Evolutionary conservation across 2,329 filamentous ascomycete species (phyloP), one percentile per base, ranked within the genome.

Genomic region (Exophiala alcalophila): DNA sequence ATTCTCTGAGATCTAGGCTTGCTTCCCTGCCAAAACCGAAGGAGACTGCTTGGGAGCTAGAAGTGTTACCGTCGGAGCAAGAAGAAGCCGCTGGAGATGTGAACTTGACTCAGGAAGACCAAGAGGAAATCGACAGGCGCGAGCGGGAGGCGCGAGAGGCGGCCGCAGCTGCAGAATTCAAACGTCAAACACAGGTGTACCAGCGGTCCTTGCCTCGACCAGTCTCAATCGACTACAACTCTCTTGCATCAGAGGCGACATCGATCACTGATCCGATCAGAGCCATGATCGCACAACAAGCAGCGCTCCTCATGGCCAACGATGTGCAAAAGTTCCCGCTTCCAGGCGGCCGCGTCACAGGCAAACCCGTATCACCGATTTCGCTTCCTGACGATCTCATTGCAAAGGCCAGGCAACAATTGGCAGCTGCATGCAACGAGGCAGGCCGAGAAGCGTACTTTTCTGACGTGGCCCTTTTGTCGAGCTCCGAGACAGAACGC

Each of bases 11-110:
- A 44, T 62, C 62, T 47, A 69, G 67, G 49, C 60, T 98, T n/a
- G 78, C 87, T 4, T 81, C 86, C 15, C 73, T 98, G 11, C 92
- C 92, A 1, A 94, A 86, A 59, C 92, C 92, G 0, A 96, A 94
- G 60, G 88, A 95, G 59, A 84, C 81, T 0, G 90, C 96, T 54
- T 97, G 87, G 84, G 92, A 97, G 55, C 79, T 97, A 31, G 91
- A 96, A 54, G 43, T 53, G 5, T 69, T 94, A 23, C 91, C 91
- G 0, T 88, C 94, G 27, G 89, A 95, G 52, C 75, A 84, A 51
- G 71, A 77, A 49, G 86, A 92, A 55, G 69, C 74, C 30, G 70
- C 68, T n/a, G 77, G 78, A 57, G 18, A 37, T 19, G 32, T 33
- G 8, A 19, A 18, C 12, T n/a, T 23, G 2, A 44, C 44, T 2